These are phyloP conservation scores for Chrysanthemum lavandulifolium DNA, from an alignment of 129 eudicot species.

Conservation along the genomic window DNA sequence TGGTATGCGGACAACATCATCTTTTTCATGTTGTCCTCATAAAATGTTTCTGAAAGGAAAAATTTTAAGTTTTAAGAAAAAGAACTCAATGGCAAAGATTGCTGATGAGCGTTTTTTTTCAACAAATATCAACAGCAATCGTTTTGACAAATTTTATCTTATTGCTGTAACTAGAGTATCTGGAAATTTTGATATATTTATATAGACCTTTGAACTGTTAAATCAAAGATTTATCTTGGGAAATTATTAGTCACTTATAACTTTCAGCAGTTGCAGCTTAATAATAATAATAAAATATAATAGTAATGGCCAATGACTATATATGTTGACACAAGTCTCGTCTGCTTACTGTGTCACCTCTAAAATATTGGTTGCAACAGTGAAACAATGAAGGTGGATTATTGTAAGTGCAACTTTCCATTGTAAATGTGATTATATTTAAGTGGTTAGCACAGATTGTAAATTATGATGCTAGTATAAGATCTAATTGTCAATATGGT, in stretches of 20 bases:
- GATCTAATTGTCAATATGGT: constrained; percentile 26
- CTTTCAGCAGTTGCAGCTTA: neutral
- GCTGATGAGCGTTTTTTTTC: constrained; percentile 5
- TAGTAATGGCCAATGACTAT: no score
- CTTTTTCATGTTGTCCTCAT: constrained; percentile 17
- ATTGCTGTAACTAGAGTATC: constrained; percentile 1
- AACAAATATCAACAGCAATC: neutral
- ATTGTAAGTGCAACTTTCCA: constrained; percentile 15
- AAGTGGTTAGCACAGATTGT: constrained; percentile 19
- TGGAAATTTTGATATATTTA: neutral
- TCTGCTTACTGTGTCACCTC: constrained; percentile 19
- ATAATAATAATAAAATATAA: no score
- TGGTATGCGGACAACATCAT: constrained; percentile 27
- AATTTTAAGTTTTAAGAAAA: neutral
- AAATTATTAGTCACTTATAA: neutral
- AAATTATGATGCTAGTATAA: constrained; percentile 26
- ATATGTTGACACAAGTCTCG: neutral
- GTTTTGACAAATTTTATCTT: constrained; percentile 9
- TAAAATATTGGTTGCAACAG: constrained; percentile 8
- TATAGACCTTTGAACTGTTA: neutral
- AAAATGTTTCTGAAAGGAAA: neutral
- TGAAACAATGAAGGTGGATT: constrained; percentile 27
- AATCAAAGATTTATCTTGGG: neutral
- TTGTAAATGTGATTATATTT: constrained; percentile 16
- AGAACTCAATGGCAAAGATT: neutral